These are phyloP conservation scores for Suhomyces prunicola DNA, from an alignment of 805 yeast species.

Conservation along the genomic window DNA sequence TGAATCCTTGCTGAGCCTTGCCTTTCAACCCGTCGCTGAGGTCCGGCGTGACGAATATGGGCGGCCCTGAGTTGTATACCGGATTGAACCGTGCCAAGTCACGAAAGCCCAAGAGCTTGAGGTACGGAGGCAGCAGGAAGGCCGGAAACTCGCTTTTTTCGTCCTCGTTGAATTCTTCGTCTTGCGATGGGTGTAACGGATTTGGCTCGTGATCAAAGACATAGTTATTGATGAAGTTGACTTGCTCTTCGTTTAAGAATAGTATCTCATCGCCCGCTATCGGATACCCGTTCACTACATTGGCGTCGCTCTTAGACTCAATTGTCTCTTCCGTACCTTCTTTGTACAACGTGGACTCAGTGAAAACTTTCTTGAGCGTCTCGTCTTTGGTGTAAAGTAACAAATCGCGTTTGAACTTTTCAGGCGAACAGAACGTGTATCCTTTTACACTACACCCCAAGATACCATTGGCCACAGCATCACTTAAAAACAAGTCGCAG, in stretches of 20 bases:
- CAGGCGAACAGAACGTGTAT: constrained; percentile 57
- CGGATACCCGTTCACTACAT: constrained; percentile 19
- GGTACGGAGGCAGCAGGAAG: constrained; percentile 40
- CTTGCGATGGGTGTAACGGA: not conserved
- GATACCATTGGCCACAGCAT: constrained; percentile 31
- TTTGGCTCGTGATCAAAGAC: constrained; percentile 32
- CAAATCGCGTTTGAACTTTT: constrained; percentile 47
- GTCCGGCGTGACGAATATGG: constrained; percentile 68
- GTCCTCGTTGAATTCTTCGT: not conserved
- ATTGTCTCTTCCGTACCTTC: constrained; percentile 38
- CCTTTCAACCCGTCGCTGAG: constrained; percentile 37
- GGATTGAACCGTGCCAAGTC: constrained; percentile 43
- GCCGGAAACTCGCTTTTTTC: constrained; percentile 2
- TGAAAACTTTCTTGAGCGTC: constrained; percentile 48
- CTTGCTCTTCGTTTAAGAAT: constrained; percentile 22
- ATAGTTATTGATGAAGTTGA: constrained; percentile 27
- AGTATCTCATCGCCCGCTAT: constrained; percentile 21
- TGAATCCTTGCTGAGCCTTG: constrained; percentile 31
- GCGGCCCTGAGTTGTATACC: constrained; percentile 49
- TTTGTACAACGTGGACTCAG: constrained; percentile 38
- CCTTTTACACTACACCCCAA: constrained; percentile 70
- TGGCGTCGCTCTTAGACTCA: constrained; percentile 47
- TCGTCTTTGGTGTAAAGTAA: constrained; percentile 56
- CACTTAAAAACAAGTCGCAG: constrained; percentile 57
- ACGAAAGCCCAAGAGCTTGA: constrained; percentile 70